Evolutionary conservation across 192 early-diverging fungal species (phyloP), one percentile per base, ranked within the genome.

Genomic region (Chytriomyces sp.): DNA sequence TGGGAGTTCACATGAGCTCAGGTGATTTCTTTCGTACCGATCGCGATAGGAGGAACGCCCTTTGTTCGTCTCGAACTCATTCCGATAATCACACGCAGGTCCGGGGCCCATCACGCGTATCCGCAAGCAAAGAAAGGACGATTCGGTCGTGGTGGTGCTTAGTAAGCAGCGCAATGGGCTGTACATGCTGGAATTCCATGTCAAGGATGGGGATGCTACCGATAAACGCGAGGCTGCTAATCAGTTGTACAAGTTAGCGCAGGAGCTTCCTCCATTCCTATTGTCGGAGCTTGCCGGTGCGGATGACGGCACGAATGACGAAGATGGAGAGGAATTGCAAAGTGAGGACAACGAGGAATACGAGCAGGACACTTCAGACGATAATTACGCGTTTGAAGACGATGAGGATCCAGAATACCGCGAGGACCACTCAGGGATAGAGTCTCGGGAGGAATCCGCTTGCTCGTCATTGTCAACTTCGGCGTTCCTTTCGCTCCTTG

Each of bases 121-220:
- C 5, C 41, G 72, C 82, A 82, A 75, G 69, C 33, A 12, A 73
- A 79, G 55, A 73, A 66, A 80, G 25, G 80, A 83, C 26, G 83
- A 85, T 52, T 66, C 78, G 3, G 77, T 87, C 5, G 78, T 87
- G 6, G 70, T 84, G 3, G 70, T 87, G 7, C 75, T 87, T 12
- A 85, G 85, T 67, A 87, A 85, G 66, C 82, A 87, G 77, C 66
- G 83, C 60, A 76, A 81, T n/a, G 85, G 85, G 52, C 69, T 83
- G 28, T 87, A 80, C 69, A 84, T 87, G 79, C 64, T 87, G 14
- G 85, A 87, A 58, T 64, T 87, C 22, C 85, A 80, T 61, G 70
- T 87, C 64, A 76, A 73, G 36, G 83, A 65, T 17, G 44, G 33
- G 4, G 41, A 66, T 8, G 19, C 34, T 54, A 17, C 52, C 3